A percentile compares a stretch with the other conserved stretches of the same genome.
Evolutionary conservation across 257 asterid species (phyloP).

Genomic region (Osmanthus fragrans): DNA sequence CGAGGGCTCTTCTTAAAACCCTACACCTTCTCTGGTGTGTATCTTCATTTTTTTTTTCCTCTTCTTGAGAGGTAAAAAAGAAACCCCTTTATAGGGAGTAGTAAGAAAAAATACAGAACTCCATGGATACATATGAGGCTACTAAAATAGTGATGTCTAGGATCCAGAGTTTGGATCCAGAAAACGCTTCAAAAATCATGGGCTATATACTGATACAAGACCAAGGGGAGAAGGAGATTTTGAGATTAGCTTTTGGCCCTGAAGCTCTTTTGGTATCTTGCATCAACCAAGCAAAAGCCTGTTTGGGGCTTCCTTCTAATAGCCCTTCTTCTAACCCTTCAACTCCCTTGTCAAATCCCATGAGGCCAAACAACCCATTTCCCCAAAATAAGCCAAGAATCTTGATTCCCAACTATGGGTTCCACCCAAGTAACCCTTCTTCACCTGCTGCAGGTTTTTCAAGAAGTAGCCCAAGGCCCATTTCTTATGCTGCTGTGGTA

Average conservation of each 20-base stretch:
- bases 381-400: slow-evolving; percentile 56
- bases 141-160: slow-evolving; percentile 73
- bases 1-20: slow-evolving; percentile 38
- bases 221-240: slow-evolving; percentile 81
- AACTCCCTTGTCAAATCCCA: slow-evolving; percentile 35
- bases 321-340: slow-evolving; percentile 39
- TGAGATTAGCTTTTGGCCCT: slow-evolving; percentile 77
- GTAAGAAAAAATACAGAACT: background rate
- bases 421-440: slow-evolving; percentile 48
- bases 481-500: slow-evolving; percentile 62
- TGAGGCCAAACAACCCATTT: slow-evolving; percentile 41
- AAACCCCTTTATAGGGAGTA: slow-evolving; percentile 7
- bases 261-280: slow-evolving; percentile 49
- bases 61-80: slow-evolving; percentile 28
- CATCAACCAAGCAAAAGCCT: slow-evolving; percentile 56
- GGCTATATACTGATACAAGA: slow-evolving; percentile 80
- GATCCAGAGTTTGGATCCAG: slow-evolving; percentile 74
- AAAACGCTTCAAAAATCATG: slow-evolving; percentile 81
- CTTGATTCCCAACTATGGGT: slow-evolving; percentile 56
- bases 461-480: slow-evolving; percentile 47
- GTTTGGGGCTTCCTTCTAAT: slow-evolving; percentile 51
- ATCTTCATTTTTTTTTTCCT: slow-evolving; percentile 8
- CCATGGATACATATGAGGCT: slow-evolving; percentile 81
- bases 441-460: slow-evolving; percentile 50
- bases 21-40: slow-evolving; percentile 4